phyloP scores from a whole-genome alignment of 2,329 filamentous ascomycete species.

The Colletotrichum filicis region DNA sequence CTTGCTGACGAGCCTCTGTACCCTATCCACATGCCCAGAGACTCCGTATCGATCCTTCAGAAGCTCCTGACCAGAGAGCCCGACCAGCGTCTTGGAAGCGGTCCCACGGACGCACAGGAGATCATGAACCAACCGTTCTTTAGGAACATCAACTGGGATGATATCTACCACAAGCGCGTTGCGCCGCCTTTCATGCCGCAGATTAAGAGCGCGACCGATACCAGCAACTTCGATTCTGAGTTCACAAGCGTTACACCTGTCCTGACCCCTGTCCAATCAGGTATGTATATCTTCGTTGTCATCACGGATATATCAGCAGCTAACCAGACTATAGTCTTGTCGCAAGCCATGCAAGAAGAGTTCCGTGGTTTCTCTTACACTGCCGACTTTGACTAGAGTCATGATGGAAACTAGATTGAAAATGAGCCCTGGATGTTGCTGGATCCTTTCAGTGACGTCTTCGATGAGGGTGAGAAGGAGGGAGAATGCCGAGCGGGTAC shows the following conservation, averaged over 20 bases:
- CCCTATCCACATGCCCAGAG: conserved; percentile 97
- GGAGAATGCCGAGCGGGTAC: neutral
- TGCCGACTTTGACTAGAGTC: conserved; percentile 80
- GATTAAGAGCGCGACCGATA: conserved; percentile 93
- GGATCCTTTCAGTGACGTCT: neutral
- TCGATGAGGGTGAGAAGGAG: conserved; percentile 5
- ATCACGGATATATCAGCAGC: neutral
- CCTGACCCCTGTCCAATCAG: conserved; percentile 94
- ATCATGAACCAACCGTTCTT: conserved; percentile 99
- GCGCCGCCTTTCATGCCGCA: conserved; percentile 88
- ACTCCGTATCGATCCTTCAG: conserved; percentile 96
- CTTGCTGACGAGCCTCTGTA: conserved; percentile 97
- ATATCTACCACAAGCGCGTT: conserved; percentile 95
- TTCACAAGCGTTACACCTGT: conserved; percentile 99
- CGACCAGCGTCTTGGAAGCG: conserved; percentile 90
- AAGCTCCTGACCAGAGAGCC: conserved; percentile 97
- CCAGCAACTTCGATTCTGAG: conserved; percentile 99
- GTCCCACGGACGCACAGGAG: conserved; percentile 96
- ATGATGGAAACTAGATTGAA: neutral
- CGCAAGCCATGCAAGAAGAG: conserved; percentile 99
- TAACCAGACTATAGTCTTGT: conserved; percentile 73
- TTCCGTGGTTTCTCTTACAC: conserved; percentile 99
- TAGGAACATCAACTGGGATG: conserved; percentile 97
- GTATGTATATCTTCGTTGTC: conserved; percentile 64
- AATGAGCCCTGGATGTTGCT: neutral